Percentiles rank a stretch among this genome's conserved stretches.
Conservation (phyloP, 306 rosid species). For the Astragalus glycyphyllos region DNA sequence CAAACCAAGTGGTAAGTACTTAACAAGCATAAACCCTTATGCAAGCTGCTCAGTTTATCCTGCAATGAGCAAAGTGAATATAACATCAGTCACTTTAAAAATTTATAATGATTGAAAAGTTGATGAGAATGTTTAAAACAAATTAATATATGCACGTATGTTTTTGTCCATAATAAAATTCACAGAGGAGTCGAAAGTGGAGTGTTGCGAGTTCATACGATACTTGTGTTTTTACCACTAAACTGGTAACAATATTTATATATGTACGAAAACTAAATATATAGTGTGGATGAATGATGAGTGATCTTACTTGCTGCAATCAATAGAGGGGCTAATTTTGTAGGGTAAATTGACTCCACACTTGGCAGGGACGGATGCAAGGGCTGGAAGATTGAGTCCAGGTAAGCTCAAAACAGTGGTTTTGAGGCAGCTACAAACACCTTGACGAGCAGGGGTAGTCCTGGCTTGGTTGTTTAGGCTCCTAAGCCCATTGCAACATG, state of each 20-base stretch:
- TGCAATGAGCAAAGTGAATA: conserved; percentile 23
- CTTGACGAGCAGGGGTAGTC: conserved; percentile 29
- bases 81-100: not conserved
- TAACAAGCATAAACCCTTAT: not conserved
- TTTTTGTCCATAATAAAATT: too few relatives aligned
- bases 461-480: not conserved
- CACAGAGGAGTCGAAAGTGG: too few relatives aligned
- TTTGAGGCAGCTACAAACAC: conserved; percentile 38
- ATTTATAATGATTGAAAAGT: not conserved
- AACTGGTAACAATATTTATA: too few relatives aligned
- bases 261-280: too few relatives aligned
- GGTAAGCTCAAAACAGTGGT: not conserved
- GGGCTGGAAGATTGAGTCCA: not conserved
- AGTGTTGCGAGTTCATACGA: too few relatives aligned
- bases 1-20: not conserved
- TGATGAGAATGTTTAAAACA: too few relatives aligned
- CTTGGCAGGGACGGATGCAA: not conserved
- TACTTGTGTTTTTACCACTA: too few relatives aligned
- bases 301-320: conserved; percentile 46
- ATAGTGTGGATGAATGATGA: not conserved
- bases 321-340: conserved; percentile 48
- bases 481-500: conserved; percentile 36
- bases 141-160: too few relatives aligned
- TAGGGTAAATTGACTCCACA: conserved; percentile 53
- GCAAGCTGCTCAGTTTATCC: conserved; percentile 30